phyloP scores from a whole-genome alignment of 805 yeast species.

The Saturnispora silvae region DNA sequence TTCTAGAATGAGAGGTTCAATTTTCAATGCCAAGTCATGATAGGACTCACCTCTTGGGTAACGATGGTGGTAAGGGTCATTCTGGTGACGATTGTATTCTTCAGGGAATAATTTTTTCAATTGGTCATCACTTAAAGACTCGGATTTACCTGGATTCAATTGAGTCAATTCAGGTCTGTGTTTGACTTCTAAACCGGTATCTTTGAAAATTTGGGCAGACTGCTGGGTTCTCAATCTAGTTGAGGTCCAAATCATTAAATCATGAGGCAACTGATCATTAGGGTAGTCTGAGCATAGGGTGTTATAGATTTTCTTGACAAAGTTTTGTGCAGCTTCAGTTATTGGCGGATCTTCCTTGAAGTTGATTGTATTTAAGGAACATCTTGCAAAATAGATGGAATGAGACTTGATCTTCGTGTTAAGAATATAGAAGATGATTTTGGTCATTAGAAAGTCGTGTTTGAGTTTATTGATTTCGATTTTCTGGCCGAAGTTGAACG shows the following conservation, averaged over 20 bases:
- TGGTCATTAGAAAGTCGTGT: slow-evolving; percentile 80
- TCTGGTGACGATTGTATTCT: slow-evolving; percentile 52
- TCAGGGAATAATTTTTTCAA: slow-evolving; percentile 50
- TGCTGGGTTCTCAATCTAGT: slow-evolving; percentile 76
- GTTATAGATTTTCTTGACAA: slow-evolving; percentile 53
- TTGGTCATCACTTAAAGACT: slow-evolving; percentile 53
- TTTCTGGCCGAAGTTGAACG: slow-evolving; percentile 82
- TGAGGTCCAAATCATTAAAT: slow-evolving; percentile 88
- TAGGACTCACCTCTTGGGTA: slow-evolving; percentile 90
- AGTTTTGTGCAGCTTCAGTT: slow-evolving; percentile 59
- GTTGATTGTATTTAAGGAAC: slow-evolving; percentile 46
- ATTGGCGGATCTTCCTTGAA: slow-evolving; percentile 74
- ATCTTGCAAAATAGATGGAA: slow-evolving; percentile 84
- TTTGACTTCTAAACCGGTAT: slow-evolving; percentile 51
- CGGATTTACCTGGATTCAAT: slow-evolving; percentile 81
- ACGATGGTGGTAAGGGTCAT: slow-evolving; percentile 88
- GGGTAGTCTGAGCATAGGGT: slow-evolving; percentile 35
- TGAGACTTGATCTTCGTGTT: slow-evolving; percentile 82
- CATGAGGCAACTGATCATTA: slow-evolving; percentile 19
- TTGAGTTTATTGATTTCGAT: slow-evolving; percentile 71
- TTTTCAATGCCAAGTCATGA: slow-evolving; percentile 88
- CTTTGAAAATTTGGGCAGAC: slow-evolving; percentile 59
- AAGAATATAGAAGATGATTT: slow-evolving; percentile 87
- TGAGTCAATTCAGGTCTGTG: slow-evolving; percentile 81
- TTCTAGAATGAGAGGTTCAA: slow-evolving; percentile 88